These are phyloP conservation scores for Juglanconis sp. DNA, from an alignment of 2,329 filamentous ascomycete species.

Conservation along the genomic window DNA sequence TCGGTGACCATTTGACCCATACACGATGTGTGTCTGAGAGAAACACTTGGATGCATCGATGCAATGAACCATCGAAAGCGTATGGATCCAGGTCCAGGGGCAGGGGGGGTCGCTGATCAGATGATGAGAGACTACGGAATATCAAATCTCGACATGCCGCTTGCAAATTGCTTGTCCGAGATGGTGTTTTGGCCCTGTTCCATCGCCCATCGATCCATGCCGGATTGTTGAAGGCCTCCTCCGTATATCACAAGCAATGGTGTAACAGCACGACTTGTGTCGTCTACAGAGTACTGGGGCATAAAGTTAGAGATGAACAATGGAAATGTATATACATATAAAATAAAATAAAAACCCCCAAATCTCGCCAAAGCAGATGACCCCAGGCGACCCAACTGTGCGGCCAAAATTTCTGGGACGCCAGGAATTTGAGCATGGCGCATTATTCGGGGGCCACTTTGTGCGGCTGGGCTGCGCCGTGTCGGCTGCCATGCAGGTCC, in stretches of 20 bases:
- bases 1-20: constrained; percentile 10
- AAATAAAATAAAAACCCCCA: not conserved
- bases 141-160: constrained; percentile 10
- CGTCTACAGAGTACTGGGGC: not conserved
- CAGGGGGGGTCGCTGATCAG: constrained; percentile 14
- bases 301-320: not conserved
- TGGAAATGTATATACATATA: no score
- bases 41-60: constrained; percentile 5
- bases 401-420: constrained; percentile 9
- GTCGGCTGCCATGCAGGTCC: not conserved
- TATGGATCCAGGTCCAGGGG: constrained; percentile 4
- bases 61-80: constrained; percentile 8
- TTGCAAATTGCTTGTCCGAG: constrained; percentile 14
- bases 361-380: constrained; percentile 17
- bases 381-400: constrained; percentile 10
- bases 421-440: not conserved
- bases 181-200: constrained; percentile 17
- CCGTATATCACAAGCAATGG: constrained; percentile 2
- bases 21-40: not conserved
- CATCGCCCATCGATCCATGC: constrained; percentile 15
- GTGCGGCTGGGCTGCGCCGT: not conserved
- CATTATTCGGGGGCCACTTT: constrained; percentile 10
- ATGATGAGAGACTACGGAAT: constrained; percentile 12
- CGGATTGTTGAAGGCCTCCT: constrained; percentile 7
- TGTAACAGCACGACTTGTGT: not conserved